phyloP scores from a whole-genome alignment of 2,329 filamentous ascomycete species.

The Aspergillus brasiliensis region DNA sequence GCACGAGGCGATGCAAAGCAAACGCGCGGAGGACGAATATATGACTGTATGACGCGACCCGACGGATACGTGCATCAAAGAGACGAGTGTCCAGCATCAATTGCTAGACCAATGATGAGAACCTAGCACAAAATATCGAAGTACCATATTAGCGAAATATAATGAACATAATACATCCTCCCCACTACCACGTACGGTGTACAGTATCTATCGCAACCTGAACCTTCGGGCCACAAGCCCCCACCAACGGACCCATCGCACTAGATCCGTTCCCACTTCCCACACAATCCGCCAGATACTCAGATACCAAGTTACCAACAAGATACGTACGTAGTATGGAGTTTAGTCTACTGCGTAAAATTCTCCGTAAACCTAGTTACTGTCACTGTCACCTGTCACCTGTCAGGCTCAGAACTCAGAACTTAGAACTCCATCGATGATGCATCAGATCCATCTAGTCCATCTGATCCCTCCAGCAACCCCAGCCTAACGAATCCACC shows the following conservation, averaged over 20 bases:
- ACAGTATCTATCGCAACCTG: not conserved
- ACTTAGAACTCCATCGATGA: not conserved
- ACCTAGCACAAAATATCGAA: not conserved
- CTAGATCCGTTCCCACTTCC: not conserved
- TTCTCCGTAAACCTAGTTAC: not conserved
- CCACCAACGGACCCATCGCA: not conserved
- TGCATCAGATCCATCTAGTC: not conserved
- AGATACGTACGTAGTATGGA: not conserved
- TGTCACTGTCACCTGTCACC: not conserved
- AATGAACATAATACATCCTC: not conserved
- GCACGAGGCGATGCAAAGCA: constrained; percentile 40
- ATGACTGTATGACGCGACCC: constrained; percentile 37
- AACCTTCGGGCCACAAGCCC: not conserved
- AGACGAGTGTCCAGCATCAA: not conserved
- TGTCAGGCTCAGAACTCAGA: not conserved
- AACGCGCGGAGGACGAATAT: constrained; percentile 41
- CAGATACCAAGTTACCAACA: no score
- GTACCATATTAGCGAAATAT: not conserved
- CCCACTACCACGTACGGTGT: no score
- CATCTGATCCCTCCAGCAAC: not conserved
- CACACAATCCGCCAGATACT: no score
- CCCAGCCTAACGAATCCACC: not conserved
- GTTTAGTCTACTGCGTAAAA: not conserved
- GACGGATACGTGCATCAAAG: not conserved
- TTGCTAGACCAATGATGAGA: not conserved